Conservation (phyloP, 192 early-diverging fungal species). For the Chytriomyces sp. region DNA sequence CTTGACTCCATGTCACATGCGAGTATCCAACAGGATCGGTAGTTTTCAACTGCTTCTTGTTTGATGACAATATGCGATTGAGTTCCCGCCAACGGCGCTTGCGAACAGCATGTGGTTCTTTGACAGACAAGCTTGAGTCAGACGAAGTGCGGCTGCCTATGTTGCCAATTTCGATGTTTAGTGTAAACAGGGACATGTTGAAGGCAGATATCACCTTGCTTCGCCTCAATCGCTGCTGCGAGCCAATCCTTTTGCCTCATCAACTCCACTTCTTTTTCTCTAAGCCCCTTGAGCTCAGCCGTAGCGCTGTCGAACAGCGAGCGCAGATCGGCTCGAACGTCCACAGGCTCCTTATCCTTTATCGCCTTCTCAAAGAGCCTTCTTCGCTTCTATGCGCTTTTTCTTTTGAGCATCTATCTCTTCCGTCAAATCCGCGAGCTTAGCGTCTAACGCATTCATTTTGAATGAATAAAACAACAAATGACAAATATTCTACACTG, state of each 20-base stretch:
- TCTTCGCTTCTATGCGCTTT: not conserved
- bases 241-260: slow-evolving; percentile 15
- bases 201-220: not conserved
- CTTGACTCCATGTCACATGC: not conserved
- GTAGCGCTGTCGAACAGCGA: not conserved
- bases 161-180: not conserved
- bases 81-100: not conserved
- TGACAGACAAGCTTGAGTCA: not conserved
- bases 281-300: not conserved
- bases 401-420: not conserved
- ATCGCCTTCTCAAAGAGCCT: not conserved
- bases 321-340: not conserved
- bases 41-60: slow-evolving; percentile 1
- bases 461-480: not conserved
- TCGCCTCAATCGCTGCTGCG: not conserved
- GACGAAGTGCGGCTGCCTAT: not conserved
- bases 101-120: not conserved
- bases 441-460: not conserved
- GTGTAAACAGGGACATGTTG: not conserved
- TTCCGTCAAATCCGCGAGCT: not conserved
- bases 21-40: not conserved
- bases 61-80: not conserved
- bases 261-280: slow-evolving; percentile 4
- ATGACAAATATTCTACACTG: not conserved
- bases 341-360: not conserved